Evolutionary conservation across 345 rosid species (phyloP), one percentile per base, ranked within the genome.

Genomic region (Eucalyptus urophylla): DNA sequence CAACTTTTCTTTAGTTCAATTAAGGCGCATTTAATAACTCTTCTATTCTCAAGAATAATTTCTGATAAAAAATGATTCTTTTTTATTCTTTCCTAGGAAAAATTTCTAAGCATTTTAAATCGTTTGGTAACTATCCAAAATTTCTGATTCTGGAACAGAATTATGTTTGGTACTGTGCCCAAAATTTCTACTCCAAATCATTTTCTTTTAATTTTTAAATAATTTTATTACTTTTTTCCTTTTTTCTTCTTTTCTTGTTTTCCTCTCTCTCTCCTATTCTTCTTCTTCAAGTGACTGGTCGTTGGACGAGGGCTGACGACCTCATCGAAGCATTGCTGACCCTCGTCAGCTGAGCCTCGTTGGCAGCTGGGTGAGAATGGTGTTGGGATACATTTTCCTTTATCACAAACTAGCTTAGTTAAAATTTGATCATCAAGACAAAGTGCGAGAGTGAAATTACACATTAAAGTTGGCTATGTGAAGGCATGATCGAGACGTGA

Each of bases 261-360:
- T 16, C 3, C 19, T 50, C 7, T 50, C 19, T 15, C 21, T 50
- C 53, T 50, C 19, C 21, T 51, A 51, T 51, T 51, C 54, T 16
- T 51, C 21, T 51, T 51, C 54, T 51, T 51, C 54, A 51, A 51
- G 54, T 51, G 54, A 8, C 1, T 1, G 8, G 54, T 51, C 3
- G 21, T 2, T 2, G 8, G 1, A 51, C 21, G 2, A 51, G 54
- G 21, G 8, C 4, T 1, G 4, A 8, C 2, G 8, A 51, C 54
- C 54, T 51, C 54, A 50, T 19, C 2, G 1, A 8, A 51, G 54
- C 4, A 0, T 51, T 4, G 2, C 21, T 2, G 1, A 8, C 54
- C 4, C 2, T 51, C 21, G 4, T 16, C 1, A 2, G 2, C 8
- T 4, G 0, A 50, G 54, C 54, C 54, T 51, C 54, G 0, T 0